Percentiles rank a stretch among this genome's conserved stretches.
Evolutionary conservation across 2,329 filamentous ascomycete species (phyloP).

Genomic region (Aureobasidium lini): DNA sequence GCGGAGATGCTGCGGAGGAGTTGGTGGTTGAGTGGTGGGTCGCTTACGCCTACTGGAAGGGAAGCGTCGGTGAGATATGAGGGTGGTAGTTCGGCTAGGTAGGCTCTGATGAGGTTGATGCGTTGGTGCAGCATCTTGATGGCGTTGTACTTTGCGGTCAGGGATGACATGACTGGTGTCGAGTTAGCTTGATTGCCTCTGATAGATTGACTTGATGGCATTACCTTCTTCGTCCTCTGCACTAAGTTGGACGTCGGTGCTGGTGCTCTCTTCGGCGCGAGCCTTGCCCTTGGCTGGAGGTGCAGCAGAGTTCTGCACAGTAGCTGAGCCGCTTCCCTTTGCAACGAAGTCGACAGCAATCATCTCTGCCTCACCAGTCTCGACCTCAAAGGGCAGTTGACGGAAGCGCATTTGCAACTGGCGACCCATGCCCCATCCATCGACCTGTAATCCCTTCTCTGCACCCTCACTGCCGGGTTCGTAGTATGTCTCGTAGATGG

Average conservation of each 20-base stretch:
- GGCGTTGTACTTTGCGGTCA: conserved; percentile 85
- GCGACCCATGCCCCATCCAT: conserved; percentile 45
- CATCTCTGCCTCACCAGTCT: conserved; percentile 95
- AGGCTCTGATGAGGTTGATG: conserved; percentile 51
- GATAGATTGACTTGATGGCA: conserved; percentile 17
- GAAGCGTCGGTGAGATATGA: conserved; percentile 50
- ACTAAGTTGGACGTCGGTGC: conserved; percentile 37
- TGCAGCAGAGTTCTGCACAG: conserved; percentile 36
- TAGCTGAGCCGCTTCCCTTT: conserved; percentile 72
- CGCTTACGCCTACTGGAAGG: conserved; percentile 25
- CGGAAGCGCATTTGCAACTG: conserved; percentile 65
- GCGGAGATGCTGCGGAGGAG: conserved; percentile 85
- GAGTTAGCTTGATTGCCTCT: conserved; percentile 15
- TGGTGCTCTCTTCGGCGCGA: neutral
- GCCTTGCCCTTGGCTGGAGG: conserved; percentile 27
- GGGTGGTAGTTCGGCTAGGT: conserved; percentile 65
- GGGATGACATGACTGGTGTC: conserved; percentile 49
- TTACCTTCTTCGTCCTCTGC: conserved; percentile 58
- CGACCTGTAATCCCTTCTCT: conserved; percentile 62
- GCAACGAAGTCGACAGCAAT: conserved; percentile 94
- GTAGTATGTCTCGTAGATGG: conserved; percentile 74
- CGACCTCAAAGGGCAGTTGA: conserved; percentile 77
- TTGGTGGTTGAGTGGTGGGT: conserved; percentile 48
- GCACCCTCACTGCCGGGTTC: conserved; percentile 61
- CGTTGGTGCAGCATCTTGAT: conserved; percentile 78